phyloP scores from a whole-genome alignment of 78 protist species.

The Paratrimastix pyriformis region DNA sequence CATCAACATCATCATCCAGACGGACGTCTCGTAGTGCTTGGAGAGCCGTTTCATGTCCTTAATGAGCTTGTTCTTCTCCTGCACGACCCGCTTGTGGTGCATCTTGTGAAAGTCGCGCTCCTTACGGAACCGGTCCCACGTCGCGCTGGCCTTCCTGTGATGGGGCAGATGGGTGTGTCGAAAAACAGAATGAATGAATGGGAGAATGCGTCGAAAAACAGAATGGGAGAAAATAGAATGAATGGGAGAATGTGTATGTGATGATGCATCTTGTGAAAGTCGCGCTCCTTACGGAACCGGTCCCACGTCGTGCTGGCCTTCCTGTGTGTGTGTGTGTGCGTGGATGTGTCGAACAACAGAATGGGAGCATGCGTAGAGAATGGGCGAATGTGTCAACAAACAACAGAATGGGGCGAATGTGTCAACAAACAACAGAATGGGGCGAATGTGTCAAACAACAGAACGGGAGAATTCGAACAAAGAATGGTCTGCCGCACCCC shows the following conservation, averaged over 20 bases:
- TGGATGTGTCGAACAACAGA: background rate
- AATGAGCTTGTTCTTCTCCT: slow-evolving; percentile 57
- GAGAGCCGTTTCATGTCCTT: slow-evolving; percentile 50
- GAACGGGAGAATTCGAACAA: too few species aligned
- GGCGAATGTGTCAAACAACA: too few species aligned
- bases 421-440: too few species aligned
- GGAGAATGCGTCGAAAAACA: background rate
- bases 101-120: slow-evolving; percentile 68
- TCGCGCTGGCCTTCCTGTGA: slow-evolving; percentile 23
- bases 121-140: slow-evolving; percentile 55
- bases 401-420: too few species aligned
- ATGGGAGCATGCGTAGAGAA: background rate
- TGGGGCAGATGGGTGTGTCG: background rate
- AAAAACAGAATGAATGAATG: background rate
- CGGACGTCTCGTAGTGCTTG: slow-evolving; percentile 30
- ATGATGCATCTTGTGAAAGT: slow-evolving; percentile 64
- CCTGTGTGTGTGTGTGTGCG: background rate
- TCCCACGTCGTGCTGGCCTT: slow-evolving; percentile 46
- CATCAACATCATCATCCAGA: background rate
- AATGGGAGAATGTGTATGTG: background rate
- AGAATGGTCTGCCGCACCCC: too few species aligned
- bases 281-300: slow-evolving; percentile 60
- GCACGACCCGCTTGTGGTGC: slow-evolving; percentile 58
- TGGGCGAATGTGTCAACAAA: too few species aligned
- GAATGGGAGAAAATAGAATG: background rate